Percentiles rank a stretch among this genome's conserved stretches.
phyloP scores from a whole-genome alignment of 805 yeast genomes.

The Helenozyma rhizophorensis region DNA sequence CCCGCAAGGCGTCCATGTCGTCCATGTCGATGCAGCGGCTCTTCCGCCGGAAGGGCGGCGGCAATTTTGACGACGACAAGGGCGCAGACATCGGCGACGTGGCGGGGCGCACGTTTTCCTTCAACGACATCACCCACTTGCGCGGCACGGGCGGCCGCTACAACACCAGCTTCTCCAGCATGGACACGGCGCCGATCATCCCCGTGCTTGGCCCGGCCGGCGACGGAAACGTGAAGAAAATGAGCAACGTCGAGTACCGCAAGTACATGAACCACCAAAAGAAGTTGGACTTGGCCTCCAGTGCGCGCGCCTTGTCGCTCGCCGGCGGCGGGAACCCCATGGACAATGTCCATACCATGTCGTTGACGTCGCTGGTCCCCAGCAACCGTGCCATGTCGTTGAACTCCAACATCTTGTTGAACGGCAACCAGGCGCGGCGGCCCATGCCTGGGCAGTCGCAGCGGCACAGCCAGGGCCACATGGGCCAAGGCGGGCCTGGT shows the following conservation, averaged over 20 bases:
- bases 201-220: constrained; percentile 53
- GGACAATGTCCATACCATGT: constrained; percentile 23
- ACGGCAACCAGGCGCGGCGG: background rate
- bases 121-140: constrained; percentile 59
- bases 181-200: constrained; percentile 69
- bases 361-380: constrained; percentile 19
- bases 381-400: constrained; percentile 26
- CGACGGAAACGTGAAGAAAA: constrained; percentile 19
- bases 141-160: constrained; percentile 56
- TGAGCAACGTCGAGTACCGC: constrained; percentile 59
- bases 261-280: constrained; percentile 66
- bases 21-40: constrained; percentile 36
- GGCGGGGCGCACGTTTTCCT: constrained; percentile 43
- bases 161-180: constrained; percentile 32
- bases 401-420: constrained; percentile 16
- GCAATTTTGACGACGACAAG: constrained; percentile 32
- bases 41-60: constrained; percentile 37
- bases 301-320: constrained; percentile 44
- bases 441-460: too few relatives aligned
- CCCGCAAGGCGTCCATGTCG: constrained; percentile 31
- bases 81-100: constrained; percentile 35
- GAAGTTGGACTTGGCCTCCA: constrained; percentile 47
- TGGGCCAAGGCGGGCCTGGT: background rate
- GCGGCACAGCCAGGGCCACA: background rate
- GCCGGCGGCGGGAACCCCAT: constrained; percentile 33